These are phyloP conservation scores for Raffaelea ambrosiae DNA, from an alignment of 2,329 filamentous ascomycete genomes.

Conservation along the genomic window DNA sequence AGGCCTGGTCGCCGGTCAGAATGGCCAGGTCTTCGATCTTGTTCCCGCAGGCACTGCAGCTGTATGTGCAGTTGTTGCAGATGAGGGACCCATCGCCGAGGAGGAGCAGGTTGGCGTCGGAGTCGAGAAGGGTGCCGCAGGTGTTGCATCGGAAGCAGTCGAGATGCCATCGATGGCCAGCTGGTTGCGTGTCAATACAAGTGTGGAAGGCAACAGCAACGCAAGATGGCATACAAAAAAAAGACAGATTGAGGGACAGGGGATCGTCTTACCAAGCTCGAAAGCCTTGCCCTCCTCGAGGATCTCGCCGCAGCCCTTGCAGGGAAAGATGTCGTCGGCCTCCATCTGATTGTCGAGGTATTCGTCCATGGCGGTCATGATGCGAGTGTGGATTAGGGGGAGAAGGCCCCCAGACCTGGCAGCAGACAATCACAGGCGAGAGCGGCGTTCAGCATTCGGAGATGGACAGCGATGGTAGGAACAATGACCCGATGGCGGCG, in stretches of 20 bases:
- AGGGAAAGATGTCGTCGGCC: conserved; percentile 75
- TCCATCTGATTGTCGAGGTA: conserved; percentile 62
- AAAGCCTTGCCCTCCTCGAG: conserved; percentile 98
- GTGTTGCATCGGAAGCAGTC: conserved; percentile 98
- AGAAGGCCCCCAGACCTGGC: conserved; percentile 3
- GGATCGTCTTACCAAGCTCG: conserved; percentile 66
- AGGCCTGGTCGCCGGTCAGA: conserved; percentile 93
- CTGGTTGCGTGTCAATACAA: conserved; percentile 32
- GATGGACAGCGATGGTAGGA: background rate
- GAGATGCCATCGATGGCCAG: conserved; percentile 96
- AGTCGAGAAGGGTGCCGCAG: conserved; percentile 91
- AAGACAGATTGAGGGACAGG: background rate
- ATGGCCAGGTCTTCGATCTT: conserved; percentile 99
- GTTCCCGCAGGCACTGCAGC: conserved; percentile 90
- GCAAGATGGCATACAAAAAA: background rate
- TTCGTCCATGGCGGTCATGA: conserved; percentile 48
- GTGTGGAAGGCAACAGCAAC: background rate
- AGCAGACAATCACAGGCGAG: background rate
- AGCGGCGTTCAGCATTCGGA: background rate
- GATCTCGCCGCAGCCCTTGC: conserved; percentile 94
- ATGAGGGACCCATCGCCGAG: conserved; percentile 97
- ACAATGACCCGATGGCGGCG: background rate
- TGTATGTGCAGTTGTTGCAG: conserved; percentile 99
- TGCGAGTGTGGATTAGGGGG: conserved; percentile 6
- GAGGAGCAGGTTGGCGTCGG: conserved; percentile 92